Base-by-base conservation (phyloP, 352 stramenopile genomes). In the Globisporangium nodosum region DNA sequence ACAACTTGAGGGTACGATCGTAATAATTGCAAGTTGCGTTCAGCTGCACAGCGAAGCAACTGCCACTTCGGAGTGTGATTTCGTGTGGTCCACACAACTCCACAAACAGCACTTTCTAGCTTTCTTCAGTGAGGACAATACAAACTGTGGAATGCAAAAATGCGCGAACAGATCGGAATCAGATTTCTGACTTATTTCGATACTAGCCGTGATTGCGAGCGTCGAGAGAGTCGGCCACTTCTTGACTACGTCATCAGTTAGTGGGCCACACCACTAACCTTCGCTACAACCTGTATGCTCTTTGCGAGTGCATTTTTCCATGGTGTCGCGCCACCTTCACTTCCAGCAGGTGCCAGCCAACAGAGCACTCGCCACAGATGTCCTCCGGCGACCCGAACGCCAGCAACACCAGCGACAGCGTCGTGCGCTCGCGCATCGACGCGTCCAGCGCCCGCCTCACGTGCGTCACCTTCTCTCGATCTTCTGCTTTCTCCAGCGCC, bases 351-450 rank as follows among this genome's bases (percentile, higher is more conserved):
- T 27, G 24, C 24, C 24, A 27, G 24, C 9, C 33, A 37, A 12
- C 5, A 37, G 6, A 12, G 33, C 33, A 27, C 24, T 27, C 33
- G 33, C 33, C 33, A 11, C 33, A 6, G 12, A 43, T 49, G 45
- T 49, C 45, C n/a, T 16, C 45, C n/a, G 37, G 37, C 37, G 37
- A 43, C 37, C 11, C 37, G 37, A 30, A 49, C 45, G 8, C 45
- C 64, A 74, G 65, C 56, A 63, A 85, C 56, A 70, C 48, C 24
- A 65, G 54, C 54, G 75, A 85, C 49, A 66, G 74, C 58, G 58
- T 77, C 6, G 74, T 85, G 68, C 77, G 73, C 49, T 80, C 78
- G 58, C 79, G 77, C 56, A 81, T 92, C 27, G 77, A 88, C 65
- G 76, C 78, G 13, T 89, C 81, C 47, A 82, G 79, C 65, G 68